Base-by-base conservation (phyloP, 1,284 basidiomycete genomes). In the Pulchroboletus neoregius region DNA sequence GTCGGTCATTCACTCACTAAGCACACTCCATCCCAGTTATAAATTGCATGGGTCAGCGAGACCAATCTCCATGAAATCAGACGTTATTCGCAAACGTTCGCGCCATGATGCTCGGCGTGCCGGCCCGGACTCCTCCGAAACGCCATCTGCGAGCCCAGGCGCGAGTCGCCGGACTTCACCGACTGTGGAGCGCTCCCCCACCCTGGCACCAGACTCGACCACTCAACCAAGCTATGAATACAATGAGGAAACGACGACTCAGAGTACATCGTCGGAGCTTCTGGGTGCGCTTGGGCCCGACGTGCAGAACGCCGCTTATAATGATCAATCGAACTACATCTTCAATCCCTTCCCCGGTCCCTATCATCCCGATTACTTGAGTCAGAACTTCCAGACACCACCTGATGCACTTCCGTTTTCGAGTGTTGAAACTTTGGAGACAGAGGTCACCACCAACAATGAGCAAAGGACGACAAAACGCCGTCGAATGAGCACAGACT, bases 21-120 rank as follows among this genome's bases (percentile, higher is more conserved):
- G 12, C 15, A 43, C 26, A 37, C 23, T 50, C 42, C 30, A n/a
- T 53, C 23, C 5, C 15, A 79, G 78, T 62, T 88, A 87, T 69
- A 90, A 90, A 65, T 69, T 90, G 10, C 87, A 90, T 62, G 87
- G 87, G 22, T 82, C 85, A 24, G 79, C 84, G 5, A 81, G 87
- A 34, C 87, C 87, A 5, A 87, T 90, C 56, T 87, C 84, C 13
- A 90, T 90, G 87, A 90, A 90, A 65, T 88, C 85, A 9, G 87
- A 90, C 54, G 80, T 89, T 38, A 87, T 90, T 56, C 83, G 87
- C 55, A 90, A 89, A 59, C 82, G 87, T 31, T 86, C 87, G 3
- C 74, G 87, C 4, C 84, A 87, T 56, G 85, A 89, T 49, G 80
- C 82, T 16, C 75, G 82, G 24, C 75, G 82, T 23, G 57, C 66